phyloP scores from a whole-genome alignment of 225 moss, liverwort and hornwort genomes.

The Sphagnum tenellum region DNA sequence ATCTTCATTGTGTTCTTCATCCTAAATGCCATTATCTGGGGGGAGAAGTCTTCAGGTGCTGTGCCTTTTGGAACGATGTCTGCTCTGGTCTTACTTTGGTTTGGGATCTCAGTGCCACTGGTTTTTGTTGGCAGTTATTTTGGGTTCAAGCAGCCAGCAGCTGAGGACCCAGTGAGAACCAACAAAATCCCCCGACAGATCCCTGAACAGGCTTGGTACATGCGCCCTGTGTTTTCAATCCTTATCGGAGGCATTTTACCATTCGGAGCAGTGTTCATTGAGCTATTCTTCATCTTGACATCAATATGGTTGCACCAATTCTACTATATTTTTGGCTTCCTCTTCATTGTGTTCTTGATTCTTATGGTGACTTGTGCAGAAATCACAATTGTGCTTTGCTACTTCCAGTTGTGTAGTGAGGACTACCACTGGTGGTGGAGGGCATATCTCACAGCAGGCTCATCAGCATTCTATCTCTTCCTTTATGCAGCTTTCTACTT shows the following conservation, averaged over 20 bases:
- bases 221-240: conserved; percentile 51
- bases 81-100: conserved; percentile 53
- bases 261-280: conserved; percentile 55
- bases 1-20: conserved; percentile 41
- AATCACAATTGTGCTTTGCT: conserved; percentile 53
- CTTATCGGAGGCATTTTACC: conserved; percentile 53
- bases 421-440: conserved; percentile 67
- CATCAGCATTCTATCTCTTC: conserved; percentile 49
- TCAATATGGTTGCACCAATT: conserved; percentile 57
- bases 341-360: conserved; percentile 54
- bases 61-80: conserved; percentile 53
- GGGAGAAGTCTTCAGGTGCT: conserved; percentile 52
- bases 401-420: conserved; percentile 58
- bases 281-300: conserved; percentile 50
- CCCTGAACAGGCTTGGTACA: conserved; percentile 56
- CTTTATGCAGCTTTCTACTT: conserved; percentile 53
- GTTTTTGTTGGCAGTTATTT: conserved; percentile 54
- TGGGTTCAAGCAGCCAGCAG: conserved; percentile 43
- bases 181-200: conserved; percentile 58
- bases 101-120: conserved; percentile 48
- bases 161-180: conserved; percentile 48
- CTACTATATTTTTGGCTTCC: conserved; percentile 50
- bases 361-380: conserved; percentile 55
- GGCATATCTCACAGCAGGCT: conserved; percentile 46
- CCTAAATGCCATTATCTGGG: conserved; percentile 48